Percentiles rank a stretch among this genome's conserved stretches.
Evolutionary conservation across 768 basidiomycete species (phyloP).

Genomic region (Calocera viscosa): DNA sequence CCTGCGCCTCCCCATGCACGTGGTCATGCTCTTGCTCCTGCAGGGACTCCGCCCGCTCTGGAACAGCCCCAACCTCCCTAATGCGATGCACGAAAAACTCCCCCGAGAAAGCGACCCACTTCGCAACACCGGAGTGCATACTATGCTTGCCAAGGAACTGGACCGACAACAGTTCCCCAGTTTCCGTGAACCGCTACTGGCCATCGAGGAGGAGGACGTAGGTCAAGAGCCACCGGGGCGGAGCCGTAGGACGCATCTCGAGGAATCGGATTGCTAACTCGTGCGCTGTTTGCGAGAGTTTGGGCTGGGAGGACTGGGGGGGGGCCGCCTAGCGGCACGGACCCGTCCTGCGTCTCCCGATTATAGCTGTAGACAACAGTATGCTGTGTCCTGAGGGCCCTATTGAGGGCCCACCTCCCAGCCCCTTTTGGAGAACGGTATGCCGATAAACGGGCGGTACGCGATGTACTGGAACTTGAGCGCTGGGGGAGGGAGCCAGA

Average conservation of each 20-base stretch:
- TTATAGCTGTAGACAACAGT: slow-evolving; percentile 32
- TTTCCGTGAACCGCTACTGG: slow-evolving; percentile 37
- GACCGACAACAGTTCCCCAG: slow-evolving; percentile 35
- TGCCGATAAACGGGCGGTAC: slow-evolving; percentile 32
- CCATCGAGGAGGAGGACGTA: slow-evolving; percentile 37
- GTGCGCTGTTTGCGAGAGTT: slow-evolving; percentile 16
- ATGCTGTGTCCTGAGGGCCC: slow-evolving; percentile 33
- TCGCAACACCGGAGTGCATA: slow-evolving; percentile 36
- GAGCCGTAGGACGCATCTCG: slow-evolving; percentile 33
- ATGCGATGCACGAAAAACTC: slow-evolving; percentile 27
- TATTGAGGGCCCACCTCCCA: slow-evolving; percentile 31
- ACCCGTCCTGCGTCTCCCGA: slow-evolving; percentile 30
- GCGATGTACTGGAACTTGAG: slow-evolving; percentile 31
- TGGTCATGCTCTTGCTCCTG: no score
- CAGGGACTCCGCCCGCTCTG: no score
- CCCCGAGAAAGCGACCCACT: slow-evolving; percentile 35
- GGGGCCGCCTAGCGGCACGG: no score
- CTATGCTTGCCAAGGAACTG: slow-evolving; percentile 36
- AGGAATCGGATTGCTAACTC: slow-evolving; percentile 29
- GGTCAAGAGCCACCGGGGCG: slow-evolving; percentile 34
- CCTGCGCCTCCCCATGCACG: slow-evolving; percentile 16
- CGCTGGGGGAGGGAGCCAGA: slow-evolving; percentile 34
- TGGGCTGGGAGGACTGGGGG: neutral
- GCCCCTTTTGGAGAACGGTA: slow-evolving; percentile 32
- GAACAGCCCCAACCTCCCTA: no score